Evolutionary conservation across 2,329 filamentous ascomycete genomes (phyloP).

Genomic region (Lecanosticta acicola): DNA sequence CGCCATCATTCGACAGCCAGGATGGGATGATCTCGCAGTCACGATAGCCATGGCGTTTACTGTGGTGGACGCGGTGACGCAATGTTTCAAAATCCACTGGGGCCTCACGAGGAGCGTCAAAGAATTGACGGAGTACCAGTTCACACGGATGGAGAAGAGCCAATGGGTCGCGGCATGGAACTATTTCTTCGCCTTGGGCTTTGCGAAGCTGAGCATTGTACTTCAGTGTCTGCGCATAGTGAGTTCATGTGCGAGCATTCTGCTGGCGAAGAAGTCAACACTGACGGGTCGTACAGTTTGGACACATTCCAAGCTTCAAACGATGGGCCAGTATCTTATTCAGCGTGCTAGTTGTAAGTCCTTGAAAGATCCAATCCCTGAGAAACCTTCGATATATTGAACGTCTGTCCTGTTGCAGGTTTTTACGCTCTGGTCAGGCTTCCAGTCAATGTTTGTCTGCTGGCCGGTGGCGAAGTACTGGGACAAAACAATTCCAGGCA

Average conservation of each 20-base stretch:
- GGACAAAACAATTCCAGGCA: conserved; percentile 2
- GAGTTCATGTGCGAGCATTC: neutral
- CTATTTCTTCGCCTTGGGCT: conserved; percentile 14
- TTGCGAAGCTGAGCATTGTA: conserved; percentile 17
- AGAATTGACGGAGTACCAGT: conserved; percentile 8
- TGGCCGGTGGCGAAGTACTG: conserved; percentile 6
- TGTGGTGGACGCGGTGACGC: neutral
- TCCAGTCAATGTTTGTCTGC: conserved; percentile 10
- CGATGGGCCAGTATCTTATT: neutral
- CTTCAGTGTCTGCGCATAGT: conserved; percentile 17
- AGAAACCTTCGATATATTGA: neutral
- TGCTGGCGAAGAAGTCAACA: neutral
- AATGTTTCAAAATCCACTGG: neutral
- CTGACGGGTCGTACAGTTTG: conserved; percentile 10
- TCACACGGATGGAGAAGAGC: conserved; percentile 8
- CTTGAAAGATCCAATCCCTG: neutral
- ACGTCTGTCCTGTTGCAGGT: neutral
- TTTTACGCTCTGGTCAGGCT: conserved; percentile 7
- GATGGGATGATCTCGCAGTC: conserved; percentile 8
- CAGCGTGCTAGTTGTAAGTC: neutral
- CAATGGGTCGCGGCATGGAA: conserved; percentile 15
- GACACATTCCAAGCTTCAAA: conserved; percentile 16
- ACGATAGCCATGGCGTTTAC: neutral
- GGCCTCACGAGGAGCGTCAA: neutral
- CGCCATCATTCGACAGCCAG: conserved; percentile 9